Evolutionary conservation across 371 early-diverging fungal species (phyloP).

Genomic region (Cokeromyces recurvatus): DNA sequence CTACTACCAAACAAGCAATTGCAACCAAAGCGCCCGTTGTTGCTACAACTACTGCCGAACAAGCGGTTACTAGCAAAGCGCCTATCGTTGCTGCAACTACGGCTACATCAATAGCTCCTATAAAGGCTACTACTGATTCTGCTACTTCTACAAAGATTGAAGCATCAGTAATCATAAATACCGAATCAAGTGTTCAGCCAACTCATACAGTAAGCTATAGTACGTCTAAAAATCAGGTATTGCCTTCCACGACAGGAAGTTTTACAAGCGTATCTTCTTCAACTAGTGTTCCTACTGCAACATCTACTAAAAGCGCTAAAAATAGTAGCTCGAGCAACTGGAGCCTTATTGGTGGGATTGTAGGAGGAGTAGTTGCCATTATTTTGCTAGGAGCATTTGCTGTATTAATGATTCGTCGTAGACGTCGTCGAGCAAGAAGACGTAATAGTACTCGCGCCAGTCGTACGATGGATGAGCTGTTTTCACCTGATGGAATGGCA

Average conservation of each 20-base stretch:
- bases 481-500: slow-evolving; percentile 13
- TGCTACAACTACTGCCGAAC: background rate
- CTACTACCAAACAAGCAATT: background rate
- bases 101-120: background rate
- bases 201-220: too few relatives aligned
- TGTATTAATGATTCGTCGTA: slow-evolving; percentile 15
- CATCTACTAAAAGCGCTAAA: background rate
- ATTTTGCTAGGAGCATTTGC: slow-evolving; percentile 12
- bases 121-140: background rate
- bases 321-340: background rate
- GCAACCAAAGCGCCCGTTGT: background rate
- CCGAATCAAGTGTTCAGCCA: too few relatives aligned
- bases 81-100: background rate
- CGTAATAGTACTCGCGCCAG: slow-evolving; percentile 11
- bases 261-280: background rate
- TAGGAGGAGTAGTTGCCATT: slow-evolving; percentile 18
- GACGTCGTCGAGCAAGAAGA: slow-evolving; percentile 9
- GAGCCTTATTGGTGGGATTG: slow-evolving; percentile 19
- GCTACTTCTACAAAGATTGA: background rate
- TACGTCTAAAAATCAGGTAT: too few relatives aligned
- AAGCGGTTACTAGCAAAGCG: background rate
- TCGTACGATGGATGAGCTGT: slow-evolving; percentile 22
- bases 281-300: slow-evolving; percentile 1
- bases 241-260: background rate
- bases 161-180: too few relatives aligned